A percentile compares a stretch with the other conserved stretches of the same genome.
Conservation (phyloP, 2,329 filamentous ascomycete species). For the Metarhizium sp. region DNA sequence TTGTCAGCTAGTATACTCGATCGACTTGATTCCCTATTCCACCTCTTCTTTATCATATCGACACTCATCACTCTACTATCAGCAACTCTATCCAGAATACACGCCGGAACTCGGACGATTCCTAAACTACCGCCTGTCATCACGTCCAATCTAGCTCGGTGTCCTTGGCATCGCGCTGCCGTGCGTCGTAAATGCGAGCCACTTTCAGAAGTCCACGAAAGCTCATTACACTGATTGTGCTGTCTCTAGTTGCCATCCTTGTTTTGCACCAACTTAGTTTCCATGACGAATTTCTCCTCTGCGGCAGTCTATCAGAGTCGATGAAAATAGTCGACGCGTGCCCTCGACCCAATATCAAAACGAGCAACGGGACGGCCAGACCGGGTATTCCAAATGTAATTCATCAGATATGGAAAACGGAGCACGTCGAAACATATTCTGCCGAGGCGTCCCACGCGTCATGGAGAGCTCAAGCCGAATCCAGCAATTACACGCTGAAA, state of each 20-base stretch:
- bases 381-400: constrained; percentile 9
- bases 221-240: background rate
- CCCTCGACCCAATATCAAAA: background rate
- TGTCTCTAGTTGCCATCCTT: background rate
- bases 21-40: too few species aligned
- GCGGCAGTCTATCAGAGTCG: background rate
- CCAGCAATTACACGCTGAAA: constrained; percentile 13
- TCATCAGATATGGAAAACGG: constrained; percentile 16
- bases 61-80: too few species aligned
- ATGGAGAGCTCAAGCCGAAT: constrained; percentile 11
- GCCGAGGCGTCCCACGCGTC: constrained; percentile 5
- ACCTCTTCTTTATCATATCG: too few species aligned
- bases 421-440: constrained; percentile 10
- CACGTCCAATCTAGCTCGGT: background rate
- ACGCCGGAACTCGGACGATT: too few species aligned
- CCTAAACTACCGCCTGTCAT: too few species aligned
- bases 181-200: background rate
- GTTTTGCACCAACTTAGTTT: background rate
- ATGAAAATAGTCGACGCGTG: background rate
- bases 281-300: background rate
- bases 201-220: background rate
- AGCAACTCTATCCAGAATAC: too few species aligned
- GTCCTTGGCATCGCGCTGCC: background rate
- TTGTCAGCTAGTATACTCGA: too few species aligned
- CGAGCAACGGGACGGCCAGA: background rate